Evolutionary conservation across 306 rosid genomes (phyloP).

Genomic region (Trifolium subterraneum): DNA sequence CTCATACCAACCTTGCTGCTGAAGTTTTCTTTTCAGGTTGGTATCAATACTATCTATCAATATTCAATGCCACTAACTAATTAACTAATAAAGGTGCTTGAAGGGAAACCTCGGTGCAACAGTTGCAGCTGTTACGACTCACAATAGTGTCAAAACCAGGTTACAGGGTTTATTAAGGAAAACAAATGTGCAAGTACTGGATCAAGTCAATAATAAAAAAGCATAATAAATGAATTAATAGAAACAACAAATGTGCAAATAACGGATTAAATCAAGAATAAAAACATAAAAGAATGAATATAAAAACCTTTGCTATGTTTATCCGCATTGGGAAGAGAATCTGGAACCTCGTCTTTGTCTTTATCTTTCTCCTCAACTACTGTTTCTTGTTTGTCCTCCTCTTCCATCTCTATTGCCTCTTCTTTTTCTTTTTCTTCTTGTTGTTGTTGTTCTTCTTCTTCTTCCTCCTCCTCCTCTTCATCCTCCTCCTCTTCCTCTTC

Average conservation of each 20-base stretch:
- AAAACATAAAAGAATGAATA: neutral
- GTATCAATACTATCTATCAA: too few species aligned
- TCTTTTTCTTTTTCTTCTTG: slow-evolving; percentile 4
- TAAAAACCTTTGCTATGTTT: slow-evolving; percentile 45
- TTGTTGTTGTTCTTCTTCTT: neutral
- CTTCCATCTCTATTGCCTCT: neutral
- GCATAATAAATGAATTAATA: neutral
- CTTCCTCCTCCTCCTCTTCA: neutral
- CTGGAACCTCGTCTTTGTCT: slow-evolving; percentile 34
- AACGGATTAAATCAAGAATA: too few species aligned
- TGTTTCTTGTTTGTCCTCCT: neutral
- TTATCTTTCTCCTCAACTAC: slow-evolving; percentile 23
- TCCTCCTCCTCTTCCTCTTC: slow-evolving; percentile 3
- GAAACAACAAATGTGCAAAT: neutral
- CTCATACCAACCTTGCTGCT: too few species aligned
- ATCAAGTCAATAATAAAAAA: slow-evolving; percentile 24
- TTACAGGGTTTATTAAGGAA: neutral
- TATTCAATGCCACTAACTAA: neutral
- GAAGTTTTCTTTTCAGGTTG: too few species aligned
- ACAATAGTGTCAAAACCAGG: slow-evolving; percentile 15
- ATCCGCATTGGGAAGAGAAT: slow-evolving; percentile 38
- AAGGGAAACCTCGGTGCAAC: neutral
- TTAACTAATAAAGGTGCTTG: neutral
- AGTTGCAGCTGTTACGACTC: neutral
- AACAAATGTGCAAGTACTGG: neutral